These are phyloP conservation scores for Podaxis sp. DNA, from an alignment of 768 basidiomycete species.

Conservation along the genomic window DNA sequence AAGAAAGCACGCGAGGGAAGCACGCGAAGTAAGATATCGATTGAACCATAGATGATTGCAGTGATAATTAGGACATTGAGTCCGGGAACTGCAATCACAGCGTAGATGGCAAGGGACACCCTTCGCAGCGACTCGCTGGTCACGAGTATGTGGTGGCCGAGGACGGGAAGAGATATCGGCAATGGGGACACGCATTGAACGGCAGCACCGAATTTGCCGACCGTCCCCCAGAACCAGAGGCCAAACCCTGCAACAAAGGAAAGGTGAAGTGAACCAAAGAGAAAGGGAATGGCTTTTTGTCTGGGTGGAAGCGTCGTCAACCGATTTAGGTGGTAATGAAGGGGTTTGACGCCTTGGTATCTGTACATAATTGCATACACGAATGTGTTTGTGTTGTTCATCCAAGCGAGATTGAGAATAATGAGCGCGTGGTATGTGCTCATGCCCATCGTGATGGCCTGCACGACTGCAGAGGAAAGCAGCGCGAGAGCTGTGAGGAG, in stretches of 20 bases:
- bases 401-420: no score
- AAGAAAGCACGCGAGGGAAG: not conserved
- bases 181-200: not conserved
- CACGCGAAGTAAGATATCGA: not conserved
- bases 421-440: no score
- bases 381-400: constrained; percentile 14
- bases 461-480: no score
- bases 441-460: no score
- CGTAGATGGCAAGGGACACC: constrained; percentile 8
- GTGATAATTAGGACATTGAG: constrained; percentile 6
- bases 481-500: no score
- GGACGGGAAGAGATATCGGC: not conserved
- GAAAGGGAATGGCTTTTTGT: not conserved
- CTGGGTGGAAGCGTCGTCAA: not conserved
- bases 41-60: not conserved
- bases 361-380: constrained; percentile 16
- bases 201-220: not conserved
- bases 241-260: constrained; percentile 15
- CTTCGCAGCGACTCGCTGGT: not conserved
- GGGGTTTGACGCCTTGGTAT: not conserved
- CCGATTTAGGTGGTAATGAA: no score
- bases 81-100: not conserved
- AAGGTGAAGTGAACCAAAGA: constrained; percentile 16
- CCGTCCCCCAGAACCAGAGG: constrained; percentile 17
- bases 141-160: not conserved